Conservation (phyloP, 1,139 yeast species). For the Tardiomyces blankii region DNA sequence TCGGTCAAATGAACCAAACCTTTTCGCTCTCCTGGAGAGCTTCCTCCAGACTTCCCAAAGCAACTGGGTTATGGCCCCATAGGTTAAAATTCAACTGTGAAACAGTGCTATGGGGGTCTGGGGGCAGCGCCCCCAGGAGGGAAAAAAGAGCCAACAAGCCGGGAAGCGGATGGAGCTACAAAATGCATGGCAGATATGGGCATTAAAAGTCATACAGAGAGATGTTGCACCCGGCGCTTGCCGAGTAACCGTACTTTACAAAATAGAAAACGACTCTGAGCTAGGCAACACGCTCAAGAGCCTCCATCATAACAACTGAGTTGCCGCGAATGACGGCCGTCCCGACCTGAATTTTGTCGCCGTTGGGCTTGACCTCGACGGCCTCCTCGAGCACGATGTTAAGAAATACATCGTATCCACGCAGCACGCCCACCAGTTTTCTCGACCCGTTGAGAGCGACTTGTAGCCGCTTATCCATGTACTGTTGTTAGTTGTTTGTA, state of each 20-base stretch:
- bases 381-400: slow-evolving; percentile 70
- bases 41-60: too few species aligned
- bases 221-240: too few species aligned
- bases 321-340: slow-evolving; percentile 37
- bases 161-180: too few species aligned
- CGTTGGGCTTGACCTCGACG: slow-evolving; percentile 44
- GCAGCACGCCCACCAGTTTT: slow-evolving; percentile 56
- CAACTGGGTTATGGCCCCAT: too few species aligned
- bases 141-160: neutral
- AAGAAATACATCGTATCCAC: slow-evolving; percentile 73
- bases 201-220: neutral
- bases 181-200: too few species aligned
- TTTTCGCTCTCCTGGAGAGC: too few species aligned
- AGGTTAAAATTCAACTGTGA: too few species aligned
- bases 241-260: too few species aligned
- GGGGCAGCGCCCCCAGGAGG: too few species aligned
- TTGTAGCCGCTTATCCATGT: slow-evolving; percentile 63
- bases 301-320: slow-evolving; percentile 32
- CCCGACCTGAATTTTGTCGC: slow-evolving; percentile 44
- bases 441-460: slow-evolving; percentile 68
- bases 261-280: too few species aligned
- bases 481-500: slow-evolving; percentile 32
- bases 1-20: too few species aligned
- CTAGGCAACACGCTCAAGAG: slow-evolving; percentile 1
- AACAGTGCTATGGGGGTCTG: too few species aligned